These are phyloP conservation scores for Puccinia hordei DNA, from an alignment of 1,284 basidiomycete species.

Conservation along the genomic window DNA sequence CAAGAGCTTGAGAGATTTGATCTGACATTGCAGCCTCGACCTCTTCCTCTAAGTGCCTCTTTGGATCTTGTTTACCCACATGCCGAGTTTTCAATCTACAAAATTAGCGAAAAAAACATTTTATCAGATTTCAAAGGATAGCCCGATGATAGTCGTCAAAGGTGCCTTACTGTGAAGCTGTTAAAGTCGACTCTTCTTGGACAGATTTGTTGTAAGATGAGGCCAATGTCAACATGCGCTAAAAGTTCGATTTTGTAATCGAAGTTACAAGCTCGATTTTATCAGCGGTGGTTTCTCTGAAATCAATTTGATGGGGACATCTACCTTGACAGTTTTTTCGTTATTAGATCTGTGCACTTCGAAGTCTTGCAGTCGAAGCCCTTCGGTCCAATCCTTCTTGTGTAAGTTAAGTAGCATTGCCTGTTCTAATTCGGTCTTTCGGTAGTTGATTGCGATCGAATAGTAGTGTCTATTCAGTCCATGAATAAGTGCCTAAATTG, in stretches of 20 bases:
- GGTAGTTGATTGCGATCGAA: conserved; percentile 92
- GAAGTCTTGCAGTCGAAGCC: conserved; percentile 84
- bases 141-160: background rate
- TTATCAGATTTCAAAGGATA: background rate
- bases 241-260: conserved; percentile 4
- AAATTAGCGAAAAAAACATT: background rate
- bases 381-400: conserved; percentile 97
- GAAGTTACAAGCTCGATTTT: background rate
- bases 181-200: conserved; percentile 89
- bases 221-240: conserved; percentile 66
- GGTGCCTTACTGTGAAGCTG: conserved; percentile 68
- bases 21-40: conserved; percentile 96
- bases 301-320: background rate
- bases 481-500: conserved; percentile 63
- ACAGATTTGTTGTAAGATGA: conserved; percentile 93
- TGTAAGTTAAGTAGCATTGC: conserved; percentile 98
- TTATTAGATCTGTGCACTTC: conserved; percentile 79
- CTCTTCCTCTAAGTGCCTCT: conserved; percentile 90
- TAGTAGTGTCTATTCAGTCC: conserved; percentile 96
- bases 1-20: conserved; percentile 75
- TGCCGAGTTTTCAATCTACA: conserved; percentile 62
- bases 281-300: background rate
- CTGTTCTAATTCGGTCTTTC: conserved; percentile 94
- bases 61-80: conserved; percentile 96
- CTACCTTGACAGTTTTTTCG: conserved; percentile 85